Evolutionary conservation across 1,284 basidiomycete species (phyloP), one percentile per base, ranked within the genome.

Genomic region (Pascua sp.): DNA sequence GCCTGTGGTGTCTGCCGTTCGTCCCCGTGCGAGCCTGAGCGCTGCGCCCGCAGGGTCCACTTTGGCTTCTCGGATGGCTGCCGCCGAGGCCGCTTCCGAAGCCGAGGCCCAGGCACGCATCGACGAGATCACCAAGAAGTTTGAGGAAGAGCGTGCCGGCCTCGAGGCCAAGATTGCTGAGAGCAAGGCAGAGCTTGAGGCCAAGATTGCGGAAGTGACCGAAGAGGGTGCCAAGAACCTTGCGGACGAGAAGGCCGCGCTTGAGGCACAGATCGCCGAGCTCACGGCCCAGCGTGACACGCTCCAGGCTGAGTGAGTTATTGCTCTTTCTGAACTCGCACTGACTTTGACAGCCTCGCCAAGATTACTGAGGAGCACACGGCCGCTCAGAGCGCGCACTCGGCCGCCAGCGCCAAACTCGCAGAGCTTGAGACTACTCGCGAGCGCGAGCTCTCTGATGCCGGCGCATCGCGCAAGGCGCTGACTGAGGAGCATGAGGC

Each of bases 301-400:
- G 39, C 51, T 72, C 5, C 68, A 71, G 49, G 48, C 65, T 13
- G 58, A 53, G 71, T 72, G 47, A 56, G 68, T 62, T n/a, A 24
- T 1, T 18, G 40, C 16, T 42, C n/a, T 18, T 44, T 36, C 11
- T 15, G 16, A 40, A 10, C 5, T 15, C 8, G 15, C 24, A 13
- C 49, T 40, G 43, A 42, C 32, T 16, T 24, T 10, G 8, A 1
- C 45, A 61, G 56, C 49, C 54, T 58, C 15, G 48, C 53, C 11
- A 55, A 47, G 51, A 36, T 55, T 15, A 55, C 53, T 37, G 45
- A 54, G 32, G 57, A 60, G 38, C 55, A 56, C 48, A 32, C 36
- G 10, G 41, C 17, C 12, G 58, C 54, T 18, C 55, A 50, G 44
- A 12, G n/a, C 5, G 51, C 58, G 18, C 55, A 57, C 18, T 37